Conservation (phyloP, 108 stramenopile genomes). For the Pseudonitzschia pungens region DNA sequence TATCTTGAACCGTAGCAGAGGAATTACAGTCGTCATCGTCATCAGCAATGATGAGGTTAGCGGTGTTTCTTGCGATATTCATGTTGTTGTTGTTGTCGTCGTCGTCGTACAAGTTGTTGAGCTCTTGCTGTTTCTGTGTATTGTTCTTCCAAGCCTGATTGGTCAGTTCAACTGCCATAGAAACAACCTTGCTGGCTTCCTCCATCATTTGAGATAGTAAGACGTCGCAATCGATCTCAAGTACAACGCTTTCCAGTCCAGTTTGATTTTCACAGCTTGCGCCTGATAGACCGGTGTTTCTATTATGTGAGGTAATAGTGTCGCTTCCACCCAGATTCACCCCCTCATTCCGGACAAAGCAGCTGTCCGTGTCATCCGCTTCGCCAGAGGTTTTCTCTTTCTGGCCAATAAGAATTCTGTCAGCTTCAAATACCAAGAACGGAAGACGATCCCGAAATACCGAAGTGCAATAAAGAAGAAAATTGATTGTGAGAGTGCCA, state of each 20-base stretch:
- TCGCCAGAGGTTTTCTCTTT: not conserved
- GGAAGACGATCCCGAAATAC: no score
- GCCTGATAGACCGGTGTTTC: not conserved
- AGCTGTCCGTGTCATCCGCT: not conserved
- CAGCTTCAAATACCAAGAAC: not conserved
- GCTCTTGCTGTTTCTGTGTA: constrained; percentile 4
- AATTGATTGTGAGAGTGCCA: not conserved
- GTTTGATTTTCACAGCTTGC: not conserved
- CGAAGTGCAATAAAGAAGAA: not conserved
- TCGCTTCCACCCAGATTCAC: no score
- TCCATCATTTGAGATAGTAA: constrained; percentile 13
- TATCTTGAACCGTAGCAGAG: not conserved
- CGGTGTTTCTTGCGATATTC: not conserved
- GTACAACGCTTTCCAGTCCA: not conserved
- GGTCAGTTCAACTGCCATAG: constrained; percentile 14
- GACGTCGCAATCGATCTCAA: constrained; percentile 10
- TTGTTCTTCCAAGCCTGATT: constrained; percentile 16
- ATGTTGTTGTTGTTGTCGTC: not conserved
- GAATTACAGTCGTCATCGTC: not conserved
- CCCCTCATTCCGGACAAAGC: no score
- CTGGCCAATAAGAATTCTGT: not conserved
- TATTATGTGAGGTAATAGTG: no score
- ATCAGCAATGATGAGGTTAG: not conserved
- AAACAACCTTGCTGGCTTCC: constrained; percentile 14
- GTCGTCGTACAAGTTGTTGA: not conserved